Percentiles rank a stretch among this genome's conserved stretches.
These are phyloP conservation scores for Paradendryphiella salina DNA, from an alignment of 2,329 filamentous ascomycete genomes.

Conservation along the genomic window DNA sequence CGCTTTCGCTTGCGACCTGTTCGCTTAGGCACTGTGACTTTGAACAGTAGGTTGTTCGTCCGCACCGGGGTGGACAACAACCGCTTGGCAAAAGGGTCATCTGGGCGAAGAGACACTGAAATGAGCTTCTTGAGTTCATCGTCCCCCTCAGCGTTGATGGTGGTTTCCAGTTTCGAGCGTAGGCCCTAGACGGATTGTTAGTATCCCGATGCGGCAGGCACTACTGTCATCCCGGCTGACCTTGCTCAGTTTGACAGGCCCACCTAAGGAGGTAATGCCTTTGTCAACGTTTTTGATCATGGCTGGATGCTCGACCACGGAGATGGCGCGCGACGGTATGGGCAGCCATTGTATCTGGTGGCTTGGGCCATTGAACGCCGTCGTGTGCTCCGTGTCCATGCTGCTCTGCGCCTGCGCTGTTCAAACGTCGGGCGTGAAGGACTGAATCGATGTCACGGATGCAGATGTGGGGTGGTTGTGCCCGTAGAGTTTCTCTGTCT, in stretches of 20 bases:
- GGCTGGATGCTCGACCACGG: constrained; percentile 69
- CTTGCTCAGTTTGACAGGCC: constrained; percentile 57
- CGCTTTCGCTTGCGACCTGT: constrained; percentile 85
- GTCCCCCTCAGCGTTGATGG: constrained; percentile 25
- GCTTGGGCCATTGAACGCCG: constrained; percentile 5
- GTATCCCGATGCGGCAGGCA: constrained; percentile 3
- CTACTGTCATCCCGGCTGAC: constrained; percentile 39
- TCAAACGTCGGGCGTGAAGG: no score
- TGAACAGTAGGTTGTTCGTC: constrained; percentile 83
- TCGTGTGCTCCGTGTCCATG: background rate
- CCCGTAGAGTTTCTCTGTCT: background rate
- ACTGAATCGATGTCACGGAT: no score
- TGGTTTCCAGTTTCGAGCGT: constrained; percentile 32
- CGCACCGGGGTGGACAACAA: constrained; percentile 74
- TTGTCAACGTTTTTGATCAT: constrained; percentile 67
- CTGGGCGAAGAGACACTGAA: constrained; percentile 75
- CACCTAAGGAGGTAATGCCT: constrained; percentile 65
- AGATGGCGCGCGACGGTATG: constrained; percentile 58
- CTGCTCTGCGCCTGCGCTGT: no score
- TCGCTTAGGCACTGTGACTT: constrained; percentile 81
- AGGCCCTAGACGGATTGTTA: constrained; percentile 30
- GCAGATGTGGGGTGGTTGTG: background rate
- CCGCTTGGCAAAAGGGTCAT: constrained; percentile 77
- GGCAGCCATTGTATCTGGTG: constrained; percentile 51
- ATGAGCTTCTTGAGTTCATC: constrained; percentile 54